Base-by-base conservation (phyloP, 345 rosid genomes). In the Populus deltoides region DNA sequence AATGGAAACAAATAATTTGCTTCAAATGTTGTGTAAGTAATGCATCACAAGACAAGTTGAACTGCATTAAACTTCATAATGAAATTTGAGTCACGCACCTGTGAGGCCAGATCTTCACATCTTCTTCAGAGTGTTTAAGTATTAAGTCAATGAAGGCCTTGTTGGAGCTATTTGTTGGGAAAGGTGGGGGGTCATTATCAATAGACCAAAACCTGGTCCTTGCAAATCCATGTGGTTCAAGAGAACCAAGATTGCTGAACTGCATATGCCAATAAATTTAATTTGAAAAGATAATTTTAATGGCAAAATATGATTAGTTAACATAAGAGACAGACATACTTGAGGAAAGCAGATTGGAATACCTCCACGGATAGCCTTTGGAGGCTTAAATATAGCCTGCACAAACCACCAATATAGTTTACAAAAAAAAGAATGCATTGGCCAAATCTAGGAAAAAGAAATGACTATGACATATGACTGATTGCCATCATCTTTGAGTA, bases 151-250 rank as follows among this genome's bases (percentile, higher is more conserved):
- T 27, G 25, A 75, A 78, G 25, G 85, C 79, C 70, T 72, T 78
- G 35, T 36, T 71, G 66, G 78, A 43, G 71, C 51, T 69, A 61
- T 33, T 68, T 31, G 61, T 22, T 7, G 75, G 80, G 71, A 79
- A 78, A 4, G 85, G 85, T 31, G 85, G 82, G 18, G 82, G 85
- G 18, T 79, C 85, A 33, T 47, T 67, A 67, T 82, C 85, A 27
- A 82, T 49, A 10, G 66, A 43, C 85, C 85, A 82, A 38, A 66
- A 18, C 16, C 74, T 79, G 47, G 79, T 79, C 77, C 85, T 82
- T 33, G 85, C 82, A 78, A 82, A 82, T 59, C 85, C 85, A 75
- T 82, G 85, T 45, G 20, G 72, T 27, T 82, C 85, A 43, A 82
- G 82, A 36, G 77, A 29, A 66, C 85, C 85, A 29, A 27, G 77